A percentile compares a stretch with the other conserved stretches of the same genome.
Conservation (phyloP, 768 basidiomycete species). For the Tylopilus subfusipes region DNA sequence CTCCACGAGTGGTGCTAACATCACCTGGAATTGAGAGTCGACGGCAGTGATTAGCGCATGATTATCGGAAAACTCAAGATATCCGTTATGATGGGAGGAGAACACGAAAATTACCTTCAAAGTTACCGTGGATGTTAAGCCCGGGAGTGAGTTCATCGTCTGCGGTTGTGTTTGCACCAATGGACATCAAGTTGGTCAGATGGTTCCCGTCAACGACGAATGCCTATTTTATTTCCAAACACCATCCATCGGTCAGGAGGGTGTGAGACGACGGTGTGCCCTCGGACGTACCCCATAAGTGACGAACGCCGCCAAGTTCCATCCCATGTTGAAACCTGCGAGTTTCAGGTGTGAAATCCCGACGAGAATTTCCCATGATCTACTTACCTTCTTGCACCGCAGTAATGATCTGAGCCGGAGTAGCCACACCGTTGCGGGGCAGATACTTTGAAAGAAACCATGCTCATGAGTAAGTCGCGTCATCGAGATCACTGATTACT, state of each 20-base stretch:
- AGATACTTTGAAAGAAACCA: slow-evolving; percentile 12
- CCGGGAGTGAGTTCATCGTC: slow-evolving; percentile 13
- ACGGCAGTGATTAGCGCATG: neutral
- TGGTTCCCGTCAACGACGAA: slow-evolving; percentile 28
- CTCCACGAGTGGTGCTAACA: slow-evolving; percentile 23
- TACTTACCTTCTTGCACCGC: slow-evolving; percentile 23
- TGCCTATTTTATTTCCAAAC: slow-evolving; percentile 7
- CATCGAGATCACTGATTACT: neutral
- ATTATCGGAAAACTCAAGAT: neutral
- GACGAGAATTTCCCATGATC: neutral
- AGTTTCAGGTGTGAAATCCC: neutral
- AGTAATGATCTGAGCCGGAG: slow-evolving; percentile 22
- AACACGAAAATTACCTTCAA: slow-evolving; percentile 14
- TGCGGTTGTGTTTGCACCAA: slow-evolving; percentile 22
- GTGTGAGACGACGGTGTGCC: neutral
- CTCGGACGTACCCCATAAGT: slow-evolving; percentile 19
- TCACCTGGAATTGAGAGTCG: slow-evolving; percentile 12
- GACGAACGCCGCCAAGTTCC: slow-evolving; percentile 16
- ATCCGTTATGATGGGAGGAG: neutral
- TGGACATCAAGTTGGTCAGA: slow-evolving; percentile 26
- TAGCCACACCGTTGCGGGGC: slow-evolving; percentile 17
- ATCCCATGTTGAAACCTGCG: slow-evolving; percentile 27
- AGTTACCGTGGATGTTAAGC: slow-evolving; percentile 22
- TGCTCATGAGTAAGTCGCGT: neutral
- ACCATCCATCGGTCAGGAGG: neutral